Evolutionary conservation across 345 rosid genomes (phyloP).

Genomic region (Hibiscus mutabilis): DNA sequence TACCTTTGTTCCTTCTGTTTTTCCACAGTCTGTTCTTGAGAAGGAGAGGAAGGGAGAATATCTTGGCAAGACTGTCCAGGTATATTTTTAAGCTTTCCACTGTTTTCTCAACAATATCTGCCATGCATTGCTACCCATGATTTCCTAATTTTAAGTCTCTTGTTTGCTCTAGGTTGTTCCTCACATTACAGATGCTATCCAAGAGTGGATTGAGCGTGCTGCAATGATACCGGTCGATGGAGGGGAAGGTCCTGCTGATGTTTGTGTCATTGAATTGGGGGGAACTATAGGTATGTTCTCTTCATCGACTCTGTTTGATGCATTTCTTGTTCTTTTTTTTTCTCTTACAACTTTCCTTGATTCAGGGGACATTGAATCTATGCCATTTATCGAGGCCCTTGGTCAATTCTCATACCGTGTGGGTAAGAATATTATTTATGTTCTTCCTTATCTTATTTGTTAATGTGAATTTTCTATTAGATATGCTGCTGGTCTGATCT

Average conservation of each 20-base stretch:
- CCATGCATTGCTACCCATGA: neutral
- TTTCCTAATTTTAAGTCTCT: conserved; percentile 7
- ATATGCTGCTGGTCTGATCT: neutral
- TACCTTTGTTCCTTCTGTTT: neutral
- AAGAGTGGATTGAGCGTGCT: conserved; percentile 91
- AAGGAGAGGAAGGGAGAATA: conserved; percentile 91
- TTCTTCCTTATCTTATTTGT: neutral
- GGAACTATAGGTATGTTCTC: conserved; percentile 74
- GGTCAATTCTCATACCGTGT: conserved; percentile 91
- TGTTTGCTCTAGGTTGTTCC: conserved; percentile 66
- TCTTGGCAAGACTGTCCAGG: conserved; percentile 98
- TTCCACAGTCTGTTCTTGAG: conserved; percentile 69
- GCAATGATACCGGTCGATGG: conserved; percentile 85
- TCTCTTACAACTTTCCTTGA: neutral
- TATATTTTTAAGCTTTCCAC: neutral
- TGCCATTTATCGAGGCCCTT: conserved; percentile 96
- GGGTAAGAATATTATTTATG: conserved; percentile 34
- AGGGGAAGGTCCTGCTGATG: conserved; percentile 78
- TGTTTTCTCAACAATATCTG: neutral
- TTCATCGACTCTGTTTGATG: neutral
- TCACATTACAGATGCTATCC: conserved; percentile 90
- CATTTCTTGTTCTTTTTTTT: neutral
- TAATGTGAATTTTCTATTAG: neutral
- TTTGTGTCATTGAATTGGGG: conserved; percentile 95
- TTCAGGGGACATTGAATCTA: conserved; percentile 96